Conservation (phyloP, 2,329 filamentous ascomycete species). For the Taxawa tesnikishii region DNA sequence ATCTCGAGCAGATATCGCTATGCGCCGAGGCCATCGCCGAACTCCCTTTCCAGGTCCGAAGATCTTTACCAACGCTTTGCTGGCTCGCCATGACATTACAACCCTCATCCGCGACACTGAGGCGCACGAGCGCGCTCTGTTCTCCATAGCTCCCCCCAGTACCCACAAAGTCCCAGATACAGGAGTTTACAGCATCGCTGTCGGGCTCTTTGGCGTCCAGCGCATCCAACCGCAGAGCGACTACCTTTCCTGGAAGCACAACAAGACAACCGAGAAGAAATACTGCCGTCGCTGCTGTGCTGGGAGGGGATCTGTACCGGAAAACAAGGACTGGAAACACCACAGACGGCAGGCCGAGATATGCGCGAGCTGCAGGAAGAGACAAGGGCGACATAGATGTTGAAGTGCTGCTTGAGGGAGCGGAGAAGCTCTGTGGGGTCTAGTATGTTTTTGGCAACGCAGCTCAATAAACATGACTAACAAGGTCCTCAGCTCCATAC, state of each 20-base stretch:
- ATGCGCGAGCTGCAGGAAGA: constrained; percentile 30
- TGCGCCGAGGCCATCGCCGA: constrained; percentile 36
- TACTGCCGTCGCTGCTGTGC: constrained; percentile 79
- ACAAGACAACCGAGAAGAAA: constrained; percentile 50
- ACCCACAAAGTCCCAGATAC: constrained; percentile 24
- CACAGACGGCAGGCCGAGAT: not conserved
- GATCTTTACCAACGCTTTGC: constrained; percentile 87
- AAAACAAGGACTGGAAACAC: constrained; percentile 49
- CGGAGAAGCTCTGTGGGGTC: constrained; percentile 79
- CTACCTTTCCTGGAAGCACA: constrained; percentile 20
- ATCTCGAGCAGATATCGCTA: constrained; percentile 38
- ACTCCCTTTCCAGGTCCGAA: constrained; percentile 69
- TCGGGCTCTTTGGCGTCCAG: constrained; percentile 23
- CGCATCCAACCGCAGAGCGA: constrained; percentile 7
- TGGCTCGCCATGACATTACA: constrained; percentile 84
- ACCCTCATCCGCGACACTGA: constrained; percentile 91
- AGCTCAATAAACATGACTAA: not conserved
- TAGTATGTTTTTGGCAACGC: constrained; percentile 43
- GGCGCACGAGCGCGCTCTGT: constrained; percentile 83
- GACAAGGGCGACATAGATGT: constrained; percentile 68
- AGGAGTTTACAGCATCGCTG: constrained; percentile 14
- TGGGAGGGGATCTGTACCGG: constrained; percentile 78
- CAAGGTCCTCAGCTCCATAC: constrained; percentile 44
- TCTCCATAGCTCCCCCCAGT: constrained; percentile 68
- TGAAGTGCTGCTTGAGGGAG: constrained; percentile 70